phyloP scores from a whole-genome alignment of 2,329 filamentous ascomycete genomes.

The Seiridium unicorne region DNA sequence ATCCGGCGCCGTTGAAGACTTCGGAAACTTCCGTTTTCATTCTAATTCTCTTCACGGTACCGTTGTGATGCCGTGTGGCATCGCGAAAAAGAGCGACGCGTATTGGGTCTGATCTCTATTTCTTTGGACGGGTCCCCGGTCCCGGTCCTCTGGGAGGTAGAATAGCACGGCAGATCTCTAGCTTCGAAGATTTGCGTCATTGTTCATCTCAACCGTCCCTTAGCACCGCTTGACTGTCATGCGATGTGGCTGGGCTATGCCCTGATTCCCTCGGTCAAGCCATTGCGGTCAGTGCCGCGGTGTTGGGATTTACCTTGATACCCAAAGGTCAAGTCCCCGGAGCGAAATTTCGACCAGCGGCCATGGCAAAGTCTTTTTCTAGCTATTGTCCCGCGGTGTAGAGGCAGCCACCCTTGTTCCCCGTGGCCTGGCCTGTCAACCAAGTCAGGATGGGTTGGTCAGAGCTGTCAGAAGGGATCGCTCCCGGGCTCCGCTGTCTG shows the following conservation, averaged over 20 bases:
- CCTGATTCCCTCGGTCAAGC: neutral
- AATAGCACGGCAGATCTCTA: neutral
- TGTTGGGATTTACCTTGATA: constrained; percentile 9
- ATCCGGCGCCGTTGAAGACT: neutral
- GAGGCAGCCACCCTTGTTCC: neutral
- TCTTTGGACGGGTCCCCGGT: neutral
- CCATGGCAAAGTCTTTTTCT: neutral
- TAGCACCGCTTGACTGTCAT: constrained; percentile 1
- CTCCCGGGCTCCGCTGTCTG: constrained; percentile 7
- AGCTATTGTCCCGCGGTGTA: neutral
- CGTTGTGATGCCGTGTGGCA: too few relatives aligned
- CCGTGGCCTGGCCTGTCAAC: neutral
- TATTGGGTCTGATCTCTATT: neutral
- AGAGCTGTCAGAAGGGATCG: constrained; percentile 5
- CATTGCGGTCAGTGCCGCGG: neutral
- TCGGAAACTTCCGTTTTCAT: too few relatives aligned
- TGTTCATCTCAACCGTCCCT: neutral
- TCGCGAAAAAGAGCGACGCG: neutral
- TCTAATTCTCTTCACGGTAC: too few relatives aligned
- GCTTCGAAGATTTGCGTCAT: neutral
- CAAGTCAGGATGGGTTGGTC: constrained; percentile 1
- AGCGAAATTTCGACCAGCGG: neutral
- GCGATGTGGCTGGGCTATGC: constrained; percentile 6
- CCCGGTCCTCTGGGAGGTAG: neutral
- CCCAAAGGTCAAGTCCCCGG: neutral